Base-by-base conservation (phyloP, 805 yeast genomes). In the Clavispora carvajalis region DNA sequence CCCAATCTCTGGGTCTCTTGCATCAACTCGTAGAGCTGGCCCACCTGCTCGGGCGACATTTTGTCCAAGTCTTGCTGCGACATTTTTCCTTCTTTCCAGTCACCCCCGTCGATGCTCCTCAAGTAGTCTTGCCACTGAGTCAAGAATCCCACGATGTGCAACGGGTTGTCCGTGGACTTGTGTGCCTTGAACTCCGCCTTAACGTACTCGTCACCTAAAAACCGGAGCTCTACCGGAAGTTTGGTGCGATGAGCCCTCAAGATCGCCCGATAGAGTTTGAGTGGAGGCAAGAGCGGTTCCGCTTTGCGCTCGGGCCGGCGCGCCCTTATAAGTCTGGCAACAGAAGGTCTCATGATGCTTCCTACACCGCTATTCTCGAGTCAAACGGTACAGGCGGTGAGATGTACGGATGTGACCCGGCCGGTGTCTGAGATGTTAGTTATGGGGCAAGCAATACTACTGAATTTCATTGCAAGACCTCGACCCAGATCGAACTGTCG, bases 91-190 rank as follows among this genome's bases (percentile, higher is more conserved):
- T 62, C 59, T 49, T 59, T 52, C 73, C 74, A 70, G 7, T 48
- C 46, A 0, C 69, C 72, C 4, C 68, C 77, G 22, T 77, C 74
- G 18, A 85, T 74, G 58, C 68, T 65, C 10, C 71, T 65, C 45
- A 85, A 69, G 53, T 85, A 85, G 46, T 83, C 91, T 61, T 93
- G 99, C 99, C 99, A 93, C 45, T 87, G 82, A 1, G 95, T 79
- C 46, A 93, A 70, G 53, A 93, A 93, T 9, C 97, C 99, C 9
- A 93, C 89, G 24, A 93, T 88, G 56, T 91, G 95, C 18, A 88
- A 71, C 3, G 99, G 98, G 59, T 93, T 89, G 49, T 88, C 96
- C 6, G 83, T 75, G 36, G 69, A 62, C 44, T 80, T 76, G 63
- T 93, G 99, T 6, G 90, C 82, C 53, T 80, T 79, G 69, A 93